Conservation (phyloP, 768 basidiomycete species). For the Galerina marginata region DNA sequence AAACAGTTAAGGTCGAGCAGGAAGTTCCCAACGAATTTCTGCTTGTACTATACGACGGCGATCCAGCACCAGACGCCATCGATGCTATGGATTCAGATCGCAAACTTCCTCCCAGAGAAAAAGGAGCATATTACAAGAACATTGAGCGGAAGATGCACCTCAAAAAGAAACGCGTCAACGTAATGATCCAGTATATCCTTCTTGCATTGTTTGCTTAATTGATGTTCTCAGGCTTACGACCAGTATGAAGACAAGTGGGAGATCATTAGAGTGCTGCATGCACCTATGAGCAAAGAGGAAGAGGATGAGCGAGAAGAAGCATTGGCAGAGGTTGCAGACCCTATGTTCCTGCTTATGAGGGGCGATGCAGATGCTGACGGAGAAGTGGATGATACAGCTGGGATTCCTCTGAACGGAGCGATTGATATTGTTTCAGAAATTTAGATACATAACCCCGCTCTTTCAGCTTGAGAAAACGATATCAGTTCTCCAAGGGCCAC, state of each 20-base stretch:
- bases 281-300: slow-evolving; percentile 75
- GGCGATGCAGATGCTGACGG: slow-evolving; percentile 72
- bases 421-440: slow-evolving; percentile 19
- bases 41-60: slow-evolving; percentile 72
- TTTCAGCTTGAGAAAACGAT: too few relatives aligned
- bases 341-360: slow-evolving; percentile 57
- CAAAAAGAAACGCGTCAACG: slow-evolving; percentile 84
- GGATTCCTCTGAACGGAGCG: slow-evolving; percentile 10
- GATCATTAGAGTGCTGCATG: slow-evolving; percentile 74
- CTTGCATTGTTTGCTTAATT: background rate
- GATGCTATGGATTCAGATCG: slow-evolving; percentile 38
- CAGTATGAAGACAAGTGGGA: slow-evolving; percentile 84
- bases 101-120: slow-evolving; percentile 39
- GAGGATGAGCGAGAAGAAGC: slow-evolving; percentile 80
- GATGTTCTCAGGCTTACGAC: slow-evolving; percentile 59
- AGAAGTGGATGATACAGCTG: slow-evolving; percentile 48
- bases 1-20: slow-evolving; percentile 85
- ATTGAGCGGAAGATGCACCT: slow-evolving; percentile 88
- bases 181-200: slow-evolving; percentile 39
- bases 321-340: slow-evolving; percentile 79
- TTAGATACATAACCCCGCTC: background rate
- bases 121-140: slow-evolving; percentile 88
- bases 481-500: too few relatives aligned
- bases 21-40: slow-evolving; percentile 87
- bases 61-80: slow-evolving; percentile 35